Evolutionary conservation across 352 stramenopile species (phyloP).

Genomic region (Globisporangium iwayamae): DNA sequence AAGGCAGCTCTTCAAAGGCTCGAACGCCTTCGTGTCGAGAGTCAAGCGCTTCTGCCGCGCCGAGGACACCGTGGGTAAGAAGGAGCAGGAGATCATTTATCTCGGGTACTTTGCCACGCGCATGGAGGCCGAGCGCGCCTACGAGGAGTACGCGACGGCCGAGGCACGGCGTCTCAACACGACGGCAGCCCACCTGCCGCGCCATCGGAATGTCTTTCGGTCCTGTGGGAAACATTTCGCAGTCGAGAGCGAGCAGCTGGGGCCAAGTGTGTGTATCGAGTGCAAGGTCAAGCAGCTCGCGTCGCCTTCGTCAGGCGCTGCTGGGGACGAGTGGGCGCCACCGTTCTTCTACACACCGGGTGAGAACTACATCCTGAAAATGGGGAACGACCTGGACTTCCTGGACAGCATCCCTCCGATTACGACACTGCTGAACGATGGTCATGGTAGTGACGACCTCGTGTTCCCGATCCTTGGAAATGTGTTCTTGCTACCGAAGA

Average conservation of each 20-base stretch:
- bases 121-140: slow-evolving; percentile 64
- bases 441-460: slow-evolving; percentile 24
- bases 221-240: slow-evolving; percentile 81
- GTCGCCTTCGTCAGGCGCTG: slow-evolving; percentile 16
- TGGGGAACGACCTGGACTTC: slow-evolving; percentile 72
- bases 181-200: slow-evolving; percentile 47
- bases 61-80: slow-evolving; percentile 46
- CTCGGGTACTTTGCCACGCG: slow-evolving; percentile 65
- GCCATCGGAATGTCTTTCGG: slow-evolving; percentile 57
- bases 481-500: slow-evolving; percentile 63
- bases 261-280: slow-evolving; percentile 73
- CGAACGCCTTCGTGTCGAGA: slow-evolving; percentile 64
- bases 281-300: slow-evolving; percentile 60
- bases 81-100: slow-evolving; percentile 64
- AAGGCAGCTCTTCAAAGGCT: slow-evolving; percentile 62
- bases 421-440: slow-evolving; percentile 37
- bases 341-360: slow-evolving; percentile 60
- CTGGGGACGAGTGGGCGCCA: slow-evolving; percentile 48
- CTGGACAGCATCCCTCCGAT: slow-evolving; percentile 51
- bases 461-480: slow-evolving; percentile 68
- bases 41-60: slow-evolving; percentile 69
- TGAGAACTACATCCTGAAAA: slow-evolving; percentile 77
- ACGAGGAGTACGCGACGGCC: slow-evolving; percentile 55
- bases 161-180: slow-evolving; percentile 71
- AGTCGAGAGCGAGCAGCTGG: slow-evolving; percentile 68